Evolutionary conservation across 345 rosid genomes (phyloP), one percentile per base, ranked within the genome.

Genomic region (Gossypium herbaceum): DNA sequence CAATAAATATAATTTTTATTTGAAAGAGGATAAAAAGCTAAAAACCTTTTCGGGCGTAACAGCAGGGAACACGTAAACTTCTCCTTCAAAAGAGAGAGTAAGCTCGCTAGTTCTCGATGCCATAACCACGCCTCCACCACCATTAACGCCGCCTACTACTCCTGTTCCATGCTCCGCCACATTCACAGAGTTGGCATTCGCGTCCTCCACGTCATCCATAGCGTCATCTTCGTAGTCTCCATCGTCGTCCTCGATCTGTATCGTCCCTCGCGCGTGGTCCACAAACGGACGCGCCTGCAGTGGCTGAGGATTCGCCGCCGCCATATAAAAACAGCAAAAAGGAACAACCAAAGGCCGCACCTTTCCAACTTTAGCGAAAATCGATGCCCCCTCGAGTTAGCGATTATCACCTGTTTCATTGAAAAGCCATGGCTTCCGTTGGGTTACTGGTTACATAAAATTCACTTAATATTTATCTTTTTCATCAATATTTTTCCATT

Each of bases 1-100:
- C 7, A 58, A 48, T 7, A 67, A 58, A 69, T 27, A 27, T 16
- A 10, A 8, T 15, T 51, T 68, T 50, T 16, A 8, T 50, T 27
- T 52, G 16, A 47, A 34, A 44, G 41, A 12, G 17, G 9, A 9
- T 7, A 55, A 10, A 59, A 12, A 13, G 17, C 9, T 59, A 25
- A 75, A 41, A 54, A 88, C 94, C 87, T 85, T 88, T 74, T 85
- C 88, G 39, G 89, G 85, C 16, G 92, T 84, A 79, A 87, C 91
- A 57, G 89, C 86, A 69, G 88, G 90, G 80, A 88, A 90, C 63
- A 90, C 94, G 73, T 83, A 90, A 61, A 88, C 94, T 75, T 90
- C 92, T 75, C 94, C 94, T 84, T 88, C 91, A 62, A 90, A 88
- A 41, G 92, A 88, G 51, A 90, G 88, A 72, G 91, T 87, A 17